Evolutionary conservation across 2,329 filamentous ascomycete species (phyloP).

Genomic region (Botrytis aclada): DNA sequence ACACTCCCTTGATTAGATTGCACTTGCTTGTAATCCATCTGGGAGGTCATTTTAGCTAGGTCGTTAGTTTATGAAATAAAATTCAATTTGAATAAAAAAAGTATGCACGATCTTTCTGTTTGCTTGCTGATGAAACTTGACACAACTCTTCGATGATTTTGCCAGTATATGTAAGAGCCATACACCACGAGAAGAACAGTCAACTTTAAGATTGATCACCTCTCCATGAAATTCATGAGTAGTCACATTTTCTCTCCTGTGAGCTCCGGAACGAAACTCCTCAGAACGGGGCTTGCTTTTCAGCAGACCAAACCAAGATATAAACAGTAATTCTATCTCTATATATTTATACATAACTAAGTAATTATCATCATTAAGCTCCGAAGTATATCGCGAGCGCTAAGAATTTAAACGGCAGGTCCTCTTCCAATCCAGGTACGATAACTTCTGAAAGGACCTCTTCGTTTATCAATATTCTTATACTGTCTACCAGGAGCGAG

Average conservation of each 20-base stretch:
- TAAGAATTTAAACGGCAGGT: background rate
- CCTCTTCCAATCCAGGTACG: background rate
- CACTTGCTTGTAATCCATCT: background rate
- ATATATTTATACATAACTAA: background rate
- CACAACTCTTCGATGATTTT: background rate
- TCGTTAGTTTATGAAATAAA: background rate
- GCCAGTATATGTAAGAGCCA: background rate
- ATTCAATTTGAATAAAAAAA: background rate
- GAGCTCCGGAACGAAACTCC: background rate
- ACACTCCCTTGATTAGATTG: background rate
- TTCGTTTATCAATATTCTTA: slow-evolving; percentile 2
- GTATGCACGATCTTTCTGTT: background rate
- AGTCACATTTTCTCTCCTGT: background rate
- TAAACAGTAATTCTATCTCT: background rate
- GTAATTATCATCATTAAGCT: background rate
- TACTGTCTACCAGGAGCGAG: slow-evolving; percentile 11
- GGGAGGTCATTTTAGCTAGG: background rate
- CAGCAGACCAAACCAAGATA: background rate
- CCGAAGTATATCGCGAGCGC: too few species aligned
- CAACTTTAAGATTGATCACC: background rate
- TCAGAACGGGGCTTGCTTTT: background rate
- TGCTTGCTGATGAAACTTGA: background rate
- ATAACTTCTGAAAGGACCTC: slow-evolving; percentile 2
- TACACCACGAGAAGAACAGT: background rate
- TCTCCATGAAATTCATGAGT: background rate